phyloP scores from a whole-genome alignment of 495 filamentous ascomycete genomes.

The Lasiosphaeris hirsuta region DNA sequence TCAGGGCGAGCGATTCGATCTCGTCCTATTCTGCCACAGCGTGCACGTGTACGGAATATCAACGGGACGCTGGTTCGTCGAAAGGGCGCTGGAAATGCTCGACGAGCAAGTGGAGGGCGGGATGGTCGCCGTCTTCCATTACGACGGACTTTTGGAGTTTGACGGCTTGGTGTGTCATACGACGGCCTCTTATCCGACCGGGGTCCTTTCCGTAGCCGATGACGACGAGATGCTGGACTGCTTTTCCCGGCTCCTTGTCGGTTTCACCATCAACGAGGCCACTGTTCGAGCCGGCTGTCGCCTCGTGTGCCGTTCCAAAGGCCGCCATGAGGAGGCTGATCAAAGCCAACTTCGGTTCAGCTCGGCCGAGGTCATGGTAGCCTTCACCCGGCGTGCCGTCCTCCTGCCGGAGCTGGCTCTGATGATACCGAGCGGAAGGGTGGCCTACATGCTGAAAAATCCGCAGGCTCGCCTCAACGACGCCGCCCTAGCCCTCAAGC shows the following conservation, averaged over 20 bases:
- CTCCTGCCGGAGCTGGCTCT: constrained; percentile 46
- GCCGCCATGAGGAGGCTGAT: constrained; percentile 40
- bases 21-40: constrained; percentile 62
- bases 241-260: constrained; percentile 54
- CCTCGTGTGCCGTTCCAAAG: constrained; percentile 50
- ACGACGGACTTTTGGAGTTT: constrained; percentile 40
- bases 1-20: constrained; percentile 47
- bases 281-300: constrained; percentile 45
- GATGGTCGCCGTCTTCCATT: constrained; percentile 57
- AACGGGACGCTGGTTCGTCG: constrained; percentile 45
- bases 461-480: constrained; percentile 46
- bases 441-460: constrained; percentile 47
- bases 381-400: constrained; percentile 50
- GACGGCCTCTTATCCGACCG: constrained; percentile 51
- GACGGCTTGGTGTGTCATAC: constrained; percentile 52
- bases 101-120: constrained; percentile 42
- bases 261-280: constrained; percentile 40
- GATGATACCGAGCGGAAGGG: constrained; percentile 44
- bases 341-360: constrained; percentile 49
- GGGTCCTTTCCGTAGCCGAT: constrained; percentile 44
- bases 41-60: constrained; percentile 65
- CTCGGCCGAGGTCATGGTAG: constrained; percentile 49
- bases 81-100: constrained; percentile 51
- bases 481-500: constrained; percentile 45
- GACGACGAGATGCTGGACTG: constrained; percentile 48